These are phyloP conservation scores for Fusarium pseudograminearum DNA, from an alignment of 2,329 filamentous ascomycete species.

Conservation along the genomic window DNA sequence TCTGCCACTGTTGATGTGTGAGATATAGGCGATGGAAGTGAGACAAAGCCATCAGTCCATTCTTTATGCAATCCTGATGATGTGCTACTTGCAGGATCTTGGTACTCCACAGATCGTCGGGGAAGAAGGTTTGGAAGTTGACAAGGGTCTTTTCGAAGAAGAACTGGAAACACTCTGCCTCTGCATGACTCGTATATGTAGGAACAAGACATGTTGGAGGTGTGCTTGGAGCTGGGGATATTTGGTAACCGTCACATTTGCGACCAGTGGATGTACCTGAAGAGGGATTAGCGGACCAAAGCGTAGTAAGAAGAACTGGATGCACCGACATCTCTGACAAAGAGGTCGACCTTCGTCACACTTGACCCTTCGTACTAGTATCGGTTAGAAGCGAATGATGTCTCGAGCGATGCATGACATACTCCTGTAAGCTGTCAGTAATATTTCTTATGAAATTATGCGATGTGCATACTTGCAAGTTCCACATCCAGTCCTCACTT, in stretches of 20 bases:
- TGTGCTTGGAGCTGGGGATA: not conserved
- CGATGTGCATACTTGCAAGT: constrained; percentile 27
- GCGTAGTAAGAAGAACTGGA: too few relatives aligned
- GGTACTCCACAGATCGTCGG: constrained; percentile 23
- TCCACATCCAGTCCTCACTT: constrained; percentile 25
- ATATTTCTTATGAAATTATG: accelerated
- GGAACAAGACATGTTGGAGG: not conserved
- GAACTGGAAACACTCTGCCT: constrained; percentile 26
- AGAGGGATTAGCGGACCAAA: not conserved
- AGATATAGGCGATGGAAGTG: constrained; percentile 27
- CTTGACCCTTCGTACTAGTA: constrained; percentile 23
- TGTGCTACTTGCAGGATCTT: constrained; percentile 22
- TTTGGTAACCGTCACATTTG: constrained; percentile 23
- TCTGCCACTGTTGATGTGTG: not conserved
- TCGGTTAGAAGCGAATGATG: not conserved
- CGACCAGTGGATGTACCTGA: constrained; percentile 29
- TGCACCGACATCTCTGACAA: constrained; percentile 16
- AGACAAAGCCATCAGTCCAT: constrained; percentile 17
- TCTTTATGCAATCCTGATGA: constrained; percentile 7
- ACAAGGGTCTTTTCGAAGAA: constrained; percentile 29
- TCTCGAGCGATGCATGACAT: not conserved
- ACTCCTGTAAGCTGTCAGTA: constrained; percentile 15
- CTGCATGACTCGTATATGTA: not conserved
- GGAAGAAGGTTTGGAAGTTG: constrained; percentile 31
- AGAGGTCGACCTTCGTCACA: constrained; percentile 25